Conservation (phyloP, 768 basidiomycete genomes). For the Termitomyces sp. region DNA sequence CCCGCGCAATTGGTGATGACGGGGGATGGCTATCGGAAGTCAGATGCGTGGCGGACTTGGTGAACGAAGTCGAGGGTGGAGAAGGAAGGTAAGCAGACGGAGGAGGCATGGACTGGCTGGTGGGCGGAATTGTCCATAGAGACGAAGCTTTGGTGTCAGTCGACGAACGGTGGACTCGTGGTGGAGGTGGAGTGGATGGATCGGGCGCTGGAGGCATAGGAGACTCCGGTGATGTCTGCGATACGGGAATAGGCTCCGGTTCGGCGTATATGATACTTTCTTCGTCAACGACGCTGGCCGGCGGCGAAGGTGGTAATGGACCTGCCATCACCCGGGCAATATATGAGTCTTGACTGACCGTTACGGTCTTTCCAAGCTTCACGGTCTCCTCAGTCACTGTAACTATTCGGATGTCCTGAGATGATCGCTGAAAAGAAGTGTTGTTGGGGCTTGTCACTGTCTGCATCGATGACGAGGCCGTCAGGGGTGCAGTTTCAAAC, state of each 20-base stretch:
- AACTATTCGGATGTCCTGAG: conserved; percentile 49
- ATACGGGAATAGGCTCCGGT: conserved; percentile 8
- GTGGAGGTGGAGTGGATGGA: conserved; percentile 8
- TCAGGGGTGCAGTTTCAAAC: conserved; percentile 26
- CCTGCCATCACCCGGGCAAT: conserved; percentile 16
- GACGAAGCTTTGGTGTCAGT: conserved; percentile 41
- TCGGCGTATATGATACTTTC: conserved; percentile 2
- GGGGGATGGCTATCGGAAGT: conserved; percentile 44
- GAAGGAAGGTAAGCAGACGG: conserved; percentile 9
- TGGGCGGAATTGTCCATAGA: conserved; percentile 21
- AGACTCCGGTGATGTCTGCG: background rate
- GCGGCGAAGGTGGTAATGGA: conserved; percentile 25
- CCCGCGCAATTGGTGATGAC: conserved; percentile 22
- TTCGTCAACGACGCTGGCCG: conserved; percentile 22
- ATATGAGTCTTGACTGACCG: conserved; percentile 7
- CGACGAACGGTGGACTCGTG: conserved; percentile 37
- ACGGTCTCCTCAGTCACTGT: conserved; percentile 47
- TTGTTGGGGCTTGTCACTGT: conserved; percentile 5
- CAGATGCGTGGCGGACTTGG: conserved; percentile 18
- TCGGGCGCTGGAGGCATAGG: background rate
- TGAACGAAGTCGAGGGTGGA: conserved; percentile 14
- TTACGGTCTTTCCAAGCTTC: conserved; percentile 23
- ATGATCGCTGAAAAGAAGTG: conserved; percentile 6
- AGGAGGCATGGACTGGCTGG: conserved; percentile 12
- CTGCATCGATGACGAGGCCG: conserved; percentile 17